Base-by-base conservation (phyloP, 768 basidiomycete species). In the Lentinula boryana region DNA sequence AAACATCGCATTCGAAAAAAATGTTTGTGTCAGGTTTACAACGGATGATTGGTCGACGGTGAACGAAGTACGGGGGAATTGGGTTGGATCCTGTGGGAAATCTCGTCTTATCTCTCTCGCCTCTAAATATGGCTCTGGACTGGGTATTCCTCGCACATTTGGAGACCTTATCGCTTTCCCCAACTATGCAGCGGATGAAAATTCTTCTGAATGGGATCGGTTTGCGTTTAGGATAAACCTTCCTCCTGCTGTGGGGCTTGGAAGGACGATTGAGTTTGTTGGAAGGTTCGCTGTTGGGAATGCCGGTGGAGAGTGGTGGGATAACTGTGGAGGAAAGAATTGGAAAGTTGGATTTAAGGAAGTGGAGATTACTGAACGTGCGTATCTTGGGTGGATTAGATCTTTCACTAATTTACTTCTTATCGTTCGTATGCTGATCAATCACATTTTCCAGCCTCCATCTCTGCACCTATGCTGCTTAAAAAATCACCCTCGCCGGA, bases 21-120 rank as follows among this genome's bases (percentile, higher is more conserved):
- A 82, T 53, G 87, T 98, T 49, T 86, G 82, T 0, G 80, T 96
- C 1, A 78, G 95, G 1, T 98, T 95, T 70, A 98, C 96, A 0
- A 78, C 96, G 52, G 96, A 98, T 72, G 86, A 89, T 54, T 98
- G 96, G 96, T 85, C 89, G 63, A 98, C 95, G 4, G 91, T 91
- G 0, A 88, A 85, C 41, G 96, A 98, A 70, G 94, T 97, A 32
- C 63, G 72, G 49, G 87, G 80, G 13, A 73, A 68, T 49, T 73
- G 86, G 62, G 67, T 43, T 12, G 55, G 40, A 13, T 56, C 55
- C 6, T 56, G 55, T 43, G 55, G 55, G 23, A 41, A 21, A 43
- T 56, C 55, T 40, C 31, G 40, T 43, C 23, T 56, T 21, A 43
- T 38, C 15, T 41, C 55, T 5, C 55, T 56, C 7, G 55, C 23